Evolutionary conservation across 2,329 filamentous ascomycete genomes (phyloP), one percentile per base, ranked within the genome.

Genomic region (Penicillium glabrum): DNA sequence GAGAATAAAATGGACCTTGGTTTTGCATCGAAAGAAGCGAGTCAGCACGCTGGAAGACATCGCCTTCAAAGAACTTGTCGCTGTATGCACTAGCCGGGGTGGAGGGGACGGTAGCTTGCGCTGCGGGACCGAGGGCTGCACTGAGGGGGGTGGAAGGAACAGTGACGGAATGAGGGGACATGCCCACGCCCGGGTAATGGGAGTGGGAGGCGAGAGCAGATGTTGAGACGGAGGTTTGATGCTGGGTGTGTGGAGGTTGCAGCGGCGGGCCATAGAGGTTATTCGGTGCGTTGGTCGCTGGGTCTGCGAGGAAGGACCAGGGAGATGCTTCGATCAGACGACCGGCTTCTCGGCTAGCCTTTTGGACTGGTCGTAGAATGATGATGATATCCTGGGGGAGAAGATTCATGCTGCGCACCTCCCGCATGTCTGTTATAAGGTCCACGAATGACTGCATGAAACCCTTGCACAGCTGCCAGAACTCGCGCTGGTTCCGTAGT

Each of bases 81-180:
- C 77, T 76, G 60, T 79, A 79, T 13, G 77, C 75, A 63, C 73
- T 79, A n/a, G 76, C 77, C 6, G 77, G 77, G 0, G 77, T 79
- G 3, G 84, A 90, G 4, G 91, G 89, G 11, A 96, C 88, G 0
- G 91, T 97, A 1, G 93, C 92, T 74, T 96, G 92, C 53, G 92
- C 90, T 21, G 93, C 93, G 6, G 93, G 91, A 0, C 93, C 93
- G 5, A 97, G 81, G 1, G 93, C 93, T 16, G 92, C 93, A 66
- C 90, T 95, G 60, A 96, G 83, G 8, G 93, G 93, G 1, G 93
- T 97, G 67, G 95, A 91, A 9, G 93, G 92, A 37, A 92, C 77
- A 11, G 83, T 80, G 10, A 83, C 77, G 23, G 81, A 79, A 46
- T 82, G 82, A 13, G 79, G 82, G 26, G 74, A 72, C 56, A 70